phyloP scores from a whole-genome alignment of 495 filamentous ascomycete genomes.

The Hypomontagnella submonticulosa region DNA sequence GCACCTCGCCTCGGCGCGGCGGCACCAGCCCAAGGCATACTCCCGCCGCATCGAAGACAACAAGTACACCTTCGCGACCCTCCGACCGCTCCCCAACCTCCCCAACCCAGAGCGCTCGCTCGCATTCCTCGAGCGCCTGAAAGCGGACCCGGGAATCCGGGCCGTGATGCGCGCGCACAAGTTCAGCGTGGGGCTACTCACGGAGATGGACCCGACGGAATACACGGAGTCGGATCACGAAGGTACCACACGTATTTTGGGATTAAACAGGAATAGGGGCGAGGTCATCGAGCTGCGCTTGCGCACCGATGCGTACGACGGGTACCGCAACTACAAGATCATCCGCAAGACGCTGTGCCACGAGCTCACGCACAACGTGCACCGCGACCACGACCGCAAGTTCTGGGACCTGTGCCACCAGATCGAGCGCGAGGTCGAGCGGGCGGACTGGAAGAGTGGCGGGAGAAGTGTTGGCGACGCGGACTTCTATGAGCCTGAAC shows the following conservation, averaged over 20 bases:
- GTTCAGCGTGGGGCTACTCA: constrained; percentile 87
- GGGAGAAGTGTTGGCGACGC: constrained; percentile 72
- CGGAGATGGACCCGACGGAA: constrained; percentile 91
- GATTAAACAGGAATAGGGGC: constrained; percentile 87
- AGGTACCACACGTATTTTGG: constrained; percentile 76
- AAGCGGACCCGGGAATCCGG: constrained; percentile 85
- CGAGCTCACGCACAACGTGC: constrained; percentile 93
- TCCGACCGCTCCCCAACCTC: constrained; percentile 82
- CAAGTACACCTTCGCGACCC: constrained; percentile 82
- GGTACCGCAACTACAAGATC: constrained; percentile 88
- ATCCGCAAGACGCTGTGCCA: constrained; percentile 94
- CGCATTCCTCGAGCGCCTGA: constrained; percentile 79
- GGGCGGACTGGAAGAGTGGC: constrained; percentile 76
- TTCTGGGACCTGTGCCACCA: constrained; percentile 89
- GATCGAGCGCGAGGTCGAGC: constrained; percentile 89
- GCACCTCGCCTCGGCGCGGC: constrained; percentile 52
- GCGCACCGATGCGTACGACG: constrained; percentile 92
- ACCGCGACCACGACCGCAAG: constrained; percentile 79
- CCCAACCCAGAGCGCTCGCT: constrained; percentile 74
- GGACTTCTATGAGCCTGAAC: constrained; percentile 75
- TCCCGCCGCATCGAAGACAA: constrained; percentile 57
- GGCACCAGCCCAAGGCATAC: constrained; percentile 45
- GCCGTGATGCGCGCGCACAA: constrained; percentile 82
- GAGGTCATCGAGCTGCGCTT: constrained; percentile 92
- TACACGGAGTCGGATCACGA: constrained; percentile 78